Evolutionary conservation across 176 grass and related monocot genomes (phyloP).

Genomic region (Lolium perenne): DNA sequence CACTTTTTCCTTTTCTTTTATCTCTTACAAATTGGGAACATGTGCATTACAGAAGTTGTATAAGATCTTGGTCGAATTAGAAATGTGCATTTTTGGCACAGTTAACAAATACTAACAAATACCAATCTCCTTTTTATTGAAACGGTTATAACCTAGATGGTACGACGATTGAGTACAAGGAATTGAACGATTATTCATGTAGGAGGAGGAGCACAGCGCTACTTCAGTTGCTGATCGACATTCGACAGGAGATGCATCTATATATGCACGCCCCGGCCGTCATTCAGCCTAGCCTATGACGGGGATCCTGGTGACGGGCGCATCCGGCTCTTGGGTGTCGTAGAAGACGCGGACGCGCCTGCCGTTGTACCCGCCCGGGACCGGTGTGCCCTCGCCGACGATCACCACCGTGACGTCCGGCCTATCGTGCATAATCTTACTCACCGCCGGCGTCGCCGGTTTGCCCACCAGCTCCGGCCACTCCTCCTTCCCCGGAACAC

Average conservation of each 20-base stretch:
- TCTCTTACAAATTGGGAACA: too few relatives aligned
- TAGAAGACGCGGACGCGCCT: conserved; percentile 49
- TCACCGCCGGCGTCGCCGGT: conserved; percentile 39
- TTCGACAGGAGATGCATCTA: neutral
- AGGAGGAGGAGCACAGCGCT: neutral
- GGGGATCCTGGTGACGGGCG: conserved; percentile 33
- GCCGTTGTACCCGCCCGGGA: conserved; percentile 14
- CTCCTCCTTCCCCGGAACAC: neutral
- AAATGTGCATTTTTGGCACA: too few relatives aligned
- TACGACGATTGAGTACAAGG: neutral
- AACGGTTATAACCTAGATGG: neutral
- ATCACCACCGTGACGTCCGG: conserved; percentile 32
- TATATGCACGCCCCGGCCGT: neutral
- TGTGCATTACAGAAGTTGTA: too few relatives aligned
- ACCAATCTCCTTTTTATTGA: neutral
- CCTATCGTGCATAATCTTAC: conserved; percentile 44
- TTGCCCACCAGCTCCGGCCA: conserved; percentile 44
- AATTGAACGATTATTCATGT: neutral
- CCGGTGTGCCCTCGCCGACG: conserved; percentile 8
- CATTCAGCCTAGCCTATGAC: conserved; percentile 19
- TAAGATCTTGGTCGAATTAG: too few relatives aligned
- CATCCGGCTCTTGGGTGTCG: conserved; percentile 17
- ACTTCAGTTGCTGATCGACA: neutral
- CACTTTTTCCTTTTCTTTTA: too few relatives aligned
- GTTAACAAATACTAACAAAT: neutral